Evolutionary conservation across 2,329 filamentous ascomycete genomes (phyloP), one percentile per base, ranked within the genome.

Genomic region (Dactylellina leptospora): DNA sequence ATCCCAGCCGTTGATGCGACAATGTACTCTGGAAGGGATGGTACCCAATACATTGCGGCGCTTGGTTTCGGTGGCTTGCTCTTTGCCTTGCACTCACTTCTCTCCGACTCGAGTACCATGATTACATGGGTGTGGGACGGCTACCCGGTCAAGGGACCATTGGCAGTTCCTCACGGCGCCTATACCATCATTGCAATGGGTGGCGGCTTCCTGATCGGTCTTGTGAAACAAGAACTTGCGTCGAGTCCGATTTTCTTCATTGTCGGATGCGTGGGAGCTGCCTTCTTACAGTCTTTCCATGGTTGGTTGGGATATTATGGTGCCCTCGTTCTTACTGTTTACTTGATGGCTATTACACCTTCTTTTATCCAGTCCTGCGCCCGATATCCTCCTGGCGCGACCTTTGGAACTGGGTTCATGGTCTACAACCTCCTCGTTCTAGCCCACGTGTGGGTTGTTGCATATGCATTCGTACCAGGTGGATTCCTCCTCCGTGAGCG

Each of bases 391-490:
- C 92, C 92, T 0, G 91, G 88, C 3, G 84, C 84, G 23, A 91
- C 91, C 0, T 99, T 99, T 78, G 95, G 93, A 1, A 79, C 96
- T 11, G 93, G 90, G 2, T 97, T 96, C 82, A 81, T 97, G 56
- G 80, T 96, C 51, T 99, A 97, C 83, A 96, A 97, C 80, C 85
- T 97, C 77, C 82, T 97, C 82, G 89, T 97, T 3, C 85, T 99
- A n/a, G 96, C 96, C 83, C 93, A 97, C 78, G 92, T 97, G 61
- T 99, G 95, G 95, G 90, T 97, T 33, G 95, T 99, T 9, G 95
- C 95, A 1, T 99, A 99, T 77, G 95, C 95, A 10, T 99, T 99
- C 76, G 95, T 99, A 2, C 95, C 95, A 1, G 95, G 95, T 55
- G 95, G 95, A 1, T 92, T 92, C 2, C 85, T 96, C 0, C 90